Percentiles rank a stretch among this genome's conserved stretches.
phyloP scores from a whole-genome alignment of 1,284 basidiomycete species.

The Ceratobasidium sp. region DNA sequence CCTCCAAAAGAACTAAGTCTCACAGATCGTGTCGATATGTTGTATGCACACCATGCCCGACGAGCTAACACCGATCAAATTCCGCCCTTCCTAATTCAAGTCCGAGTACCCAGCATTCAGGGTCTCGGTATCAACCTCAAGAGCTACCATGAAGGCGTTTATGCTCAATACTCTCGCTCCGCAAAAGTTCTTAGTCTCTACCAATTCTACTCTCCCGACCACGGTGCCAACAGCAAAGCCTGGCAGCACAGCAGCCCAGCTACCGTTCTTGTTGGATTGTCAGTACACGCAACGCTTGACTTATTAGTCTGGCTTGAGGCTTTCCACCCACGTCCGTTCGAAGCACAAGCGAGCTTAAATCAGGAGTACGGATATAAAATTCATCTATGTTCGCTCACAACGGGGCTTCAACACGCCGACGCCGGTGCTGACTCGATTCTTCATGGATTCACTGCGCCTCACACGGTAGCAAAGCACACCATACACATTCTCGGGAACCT shows the following conservation, averaged over 20 bases:
- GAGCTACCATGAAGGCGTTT: conserved; percentile 7
- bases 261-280: not conserved
- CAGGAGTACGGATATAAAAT: not conserved
- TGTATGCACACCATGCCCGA: not conserved
- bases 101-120: not conserved
- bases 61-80: not conserved
- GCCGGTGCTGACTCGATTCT: not conserved
- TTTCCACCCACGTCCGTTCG: not conserved
- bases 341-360: not conserved
- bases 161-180: conserved; percentile 8
- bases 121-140: not conserved
- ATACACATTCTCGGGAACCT: not conserved
- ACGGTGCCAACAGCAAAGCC: not conserved
- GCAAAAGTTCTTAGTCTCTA: not conserved
- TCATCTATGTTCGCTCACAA: not conserved
- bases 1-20: not conserved
- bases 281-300: not conserved
- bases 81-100: not conserved
- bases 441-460: not conserved
- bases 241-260: not conserved
- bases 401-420: not conserved
- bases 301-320: conserved; percentile 19
- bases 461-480: not conserved
- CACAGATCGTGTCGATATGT: not conserved
- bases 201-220: not conserved